Evolutionary conservation across 2,329 filamentous ascomycete species (phyloP), one percentile per base, ranked within the genome.

Genomic region (Exophiala lecanii-corni): DNA sequence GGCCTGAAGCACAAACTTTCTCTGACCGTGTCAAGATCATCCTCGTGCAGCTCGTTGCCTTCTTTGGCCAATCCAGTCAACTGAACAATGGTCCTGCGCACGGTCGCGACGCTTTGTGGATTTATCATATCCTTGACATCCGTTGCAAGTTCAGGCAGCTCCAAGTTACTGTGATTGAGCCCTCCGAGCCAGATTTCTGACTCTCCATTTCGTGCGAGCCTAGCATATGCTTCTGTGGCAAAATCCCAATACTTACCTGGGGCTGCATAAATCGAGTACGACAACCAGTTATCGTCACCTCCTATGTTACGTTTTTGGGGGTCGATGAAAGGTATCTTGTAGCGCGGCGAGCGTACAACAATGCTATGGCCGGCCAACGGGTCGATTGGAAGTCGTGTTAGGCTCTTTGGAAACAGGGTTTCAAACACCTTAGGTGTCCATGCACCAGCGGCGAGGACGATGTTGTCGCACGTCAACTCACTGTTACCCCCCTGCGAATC

Each of bases 1-100:
- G 86, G 85, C 9, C 86, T 74, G 64, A 87, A 89, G 59, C 86
- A 91, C 43, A 89, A 59, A 0, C 77, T 78, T 52, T 81, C 74
- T 25, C 81, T 72, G 9, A 87, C 58, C 9, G 86, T 64, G 51
- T 85, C 72, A 12, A 87, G 50, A 36, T 81, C 76, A 31, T 75
- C 68, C 1, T 60, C 57, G 3, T 65, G 66, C 1, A 61, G 56
- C 0, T 57, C 55, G 26, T 40, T 44, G 9, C 39, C 46, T 31
- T 42, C 38, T 5, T 42, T 45, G 0, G 54, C 42, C 12, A 59
- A 52, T 3, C 63, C 66, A 45, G 67, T 58, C 9, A 70, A 43
- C 12, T 56, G 56, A 16, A 63, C 56, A 0, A 62, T 56, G 2
- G 61, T 61, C 21, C 50, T 51, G 42, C 59, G 61, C 15, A 68